A percentile compares a stretch with the other conserved stretches of the same genome.
These are phyloP conservation scores for Ascochyta clinopodiicola DNA, from an alignment of 2,329 filamentous ascomycete species.

Conservation along the genomic window DNA sequence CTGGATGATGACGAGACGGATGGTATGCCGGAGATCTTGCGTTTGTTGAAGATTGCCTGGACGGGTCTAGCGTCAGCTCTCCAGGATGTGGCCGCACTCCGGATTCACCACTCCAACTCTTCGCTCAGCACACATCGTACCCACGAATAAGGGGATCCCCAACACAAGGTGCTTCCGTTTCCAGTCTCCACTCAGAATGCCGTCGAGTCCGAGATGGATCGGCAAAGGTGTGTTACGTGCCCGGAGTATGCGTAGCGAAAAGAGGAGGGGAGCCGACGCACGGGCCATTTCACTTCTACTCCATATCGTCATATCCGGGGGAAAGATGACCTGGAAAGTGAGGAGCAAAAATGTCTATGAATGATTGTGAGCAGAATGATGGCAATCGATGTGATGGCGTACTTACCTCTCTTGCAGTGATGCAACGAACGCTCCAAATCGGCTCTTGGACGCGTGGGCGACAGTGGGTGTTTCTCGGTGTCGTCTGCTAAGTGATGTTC, in stretches of 20 bases:
- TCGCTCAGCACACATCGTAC: constrained; percentile 2
- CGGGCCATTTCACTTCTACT: constrained; percentile 15
- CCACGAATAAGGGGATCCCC: constrained; percentile 28
- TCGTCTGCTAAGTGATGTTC: background rate
- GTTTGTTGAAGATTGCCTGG: background rate
- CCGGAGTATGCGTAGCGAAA: constrained; percentile 20
- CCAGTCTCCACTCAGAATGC: constrained; percentile 8
- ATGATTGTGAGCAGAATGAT: background rate
- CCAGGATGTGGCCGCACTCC: background rate
- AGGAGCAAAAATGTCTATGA: background rate
- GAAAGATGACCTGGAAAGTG: background rate
- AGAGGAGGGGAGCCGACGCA: constrained; percentile 20
- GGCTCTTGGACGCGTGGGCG: background rate
- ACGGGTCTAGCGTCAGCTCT: constrained; percentile 1
- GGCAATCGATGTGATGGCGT: background rate
- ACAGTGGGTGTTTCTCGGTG: background rate
- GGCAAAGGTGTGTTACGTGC: constrained; percentile 20
- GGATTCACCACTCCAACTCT: background rate
- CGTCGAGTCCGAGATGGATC: constrained; percentile 28
- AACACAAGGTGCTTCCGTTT: constrained; percentile 7
- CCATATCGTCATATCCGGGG: constrained; percentile 9
- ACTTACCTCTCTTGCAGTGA: background rate
- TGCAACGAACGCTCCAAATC: background rate
- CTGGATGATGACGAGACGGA: constrained; percentile 12
- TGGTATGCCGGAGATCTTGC: background rate